These are phyloP conservation scores for Leptodermis oblonga DNA, from an alignment of 257 asterid species.

Conservation along the genomic window DNA sequence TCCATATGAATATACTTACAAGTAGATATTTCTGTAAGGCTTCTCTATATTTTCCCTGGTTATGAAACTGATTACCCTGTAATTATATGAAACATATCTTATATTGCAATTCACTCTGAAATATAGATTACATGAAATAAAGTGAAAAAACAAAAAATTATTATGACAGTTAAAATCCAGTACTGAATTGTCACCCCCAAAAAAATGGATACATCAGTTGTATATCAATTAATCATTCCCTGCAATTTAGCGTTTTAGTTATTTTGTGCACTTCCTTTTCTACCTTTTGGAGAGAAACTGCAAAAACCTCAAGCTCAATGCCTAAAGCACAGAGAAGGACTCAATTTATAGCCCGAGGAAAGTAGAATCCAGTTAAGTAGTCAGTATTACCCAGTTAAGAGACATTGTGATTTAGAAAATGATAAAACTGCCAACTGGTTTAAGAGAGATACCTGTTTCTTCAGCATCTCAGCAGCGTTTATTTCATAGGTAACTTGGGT, in stretches of 20 bases:
- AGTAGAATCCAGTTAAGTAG: too few relatives aligned
- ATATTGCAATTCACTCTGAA: not conserved
- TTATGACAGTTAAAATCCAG: not conserved
- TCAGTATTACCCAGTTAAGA: not conserved
- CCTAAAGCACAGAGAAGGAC: not conserved
- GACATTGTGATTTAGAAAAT: not conserved
- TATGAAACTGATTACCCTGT: conserved; percentile 92
- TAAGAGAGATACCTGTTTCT: conserved; percentile 65
- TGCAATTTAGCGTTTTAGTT: not conserved
- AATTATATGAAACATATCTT: conserved; percentile 15
- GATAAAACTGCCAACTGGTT: not conserved
- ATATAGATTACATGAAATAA: not conserved
- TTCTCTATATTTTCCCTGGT: conserved; percentile 58
- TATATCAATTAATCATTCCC: not conserved
- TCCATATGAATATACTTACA: conserved; percentile 42
- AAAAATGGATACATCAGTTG: not conserved
- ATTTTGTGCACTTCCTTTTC: not conserved
- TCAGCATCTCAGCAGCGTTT: conserved; percentile 81
- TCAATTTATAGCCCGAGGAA: not conserved
- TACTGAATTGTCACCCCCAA: not conserved
- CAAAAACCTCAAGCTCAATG: not conserved
- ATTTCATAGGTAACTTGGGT: conserved; percentile 77
- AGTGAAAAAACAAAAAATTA: not conserved
- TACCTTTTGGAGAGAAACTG: not conserved
- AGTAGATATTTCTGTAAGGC: conserved; percentile 81